A percentile compares a stretch with the other conserved stretches of the same genome.
These are phyloP conservation scores for Phlyctochytrium arcticum DNA, from an alignment of 192 early-diverging fungal species.

Conservation along the genomic window DNA sequence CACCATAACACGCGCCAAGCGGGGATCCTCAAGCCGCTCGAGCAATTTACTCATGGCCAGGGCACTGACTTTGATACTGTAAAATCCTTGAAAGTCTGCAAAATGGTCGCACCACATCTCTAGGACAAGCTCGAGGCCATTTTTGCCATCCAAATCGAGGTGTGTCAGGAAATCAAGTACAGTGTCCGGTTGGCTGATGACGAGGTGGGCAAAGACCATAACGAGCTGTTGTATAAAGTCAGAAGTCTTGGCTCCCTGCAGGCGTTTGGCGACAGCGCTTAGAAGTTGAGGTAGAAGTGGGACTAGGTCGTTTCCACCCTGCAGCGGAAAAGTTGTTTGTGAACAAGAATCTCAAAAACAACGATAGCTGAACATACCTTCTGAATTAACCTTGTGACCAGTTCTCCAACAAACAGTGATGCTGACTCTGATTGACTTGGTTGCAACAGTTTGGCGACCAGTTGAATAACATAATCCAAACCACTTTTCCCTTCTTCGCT, in stretches of 20 bases:
- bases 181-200: conserved; percentile 58
- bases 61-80: conserved; percentile 77
- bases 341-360: neutral
- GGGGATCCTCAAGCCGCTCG: conserved; percentile 60
- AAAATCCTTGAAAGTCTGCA: conserved; percentile 76
- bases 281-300: conserved; percentile 76
- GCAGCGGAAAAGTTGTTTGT: neutral
- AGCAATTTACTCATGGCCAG: conserved; percentile 70
- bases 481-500: conserved; percentile 50
- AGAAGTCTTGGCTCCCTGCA: conserved; percentile 69
- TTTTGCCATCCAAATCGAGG: conserved; percentile 54
- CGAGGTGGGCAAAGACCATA: conserved; percentile 82
- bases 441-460: conserved; percentile 73
- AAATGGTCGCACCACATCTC: conserved; percentile 80
- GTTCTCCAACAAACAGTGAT: conserved; percentile 84
- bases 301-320: conserved; percentile 55
- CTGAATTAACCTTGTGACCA: conserved; percentile 80
- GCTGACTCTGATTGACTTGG: conserved; percentile 75
- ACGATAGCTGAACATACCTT: conserved; percentile 35
- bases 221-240: conserved; percentile 83
- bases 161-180: conserved; percentile 69
- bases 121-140: conserved; percentile 75
- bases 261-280: conserved; percentile 64
- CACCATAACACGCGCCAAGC: conserved; percentile 62
- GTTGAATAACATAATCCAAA: conserved; percentile 74